Percentiles rank a stretch among this genome's conserved stretches.
These are phyloP conservation scores for Drechmeria coniospora DNA, from an alignment of 2,329 filamentous ascomycete genomes.

Conservation along the genomic window DNA sequence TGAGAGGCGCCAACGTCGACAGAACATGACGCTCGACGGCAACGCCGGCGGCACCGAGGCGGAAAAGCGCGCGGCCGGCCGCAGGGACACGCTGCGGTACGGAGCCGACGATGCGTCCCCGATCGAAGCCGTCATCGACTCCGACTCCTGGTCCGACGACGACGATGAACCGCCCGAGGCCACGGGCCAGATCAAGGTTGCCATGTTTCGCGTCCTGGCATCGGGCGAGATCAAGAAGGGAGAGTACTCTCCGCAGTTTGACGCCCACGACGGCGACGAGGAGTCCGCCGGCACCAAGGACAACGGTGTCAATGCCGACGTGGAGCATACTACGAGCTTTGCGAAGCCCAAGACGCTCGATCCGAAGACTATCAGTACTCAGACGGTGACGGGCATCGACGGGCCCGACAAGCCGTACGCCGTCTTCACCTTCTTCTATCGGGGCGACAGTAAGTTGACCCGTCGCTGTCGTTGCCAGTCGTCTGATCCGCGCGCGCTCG, in stretches of 20 bases:
- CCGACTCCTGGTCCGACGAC: slow-evolving; percentile 61
- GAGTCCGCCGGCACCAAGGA: slow-evolving; percentile 38
- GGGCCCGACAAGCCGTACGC: slow-evolving; percentile 93
- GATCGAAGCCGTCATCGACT: slow-evolving; percentile 51
- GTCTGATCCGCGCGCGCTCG: no score
- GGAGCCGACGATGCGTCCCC: slow-evolving; percentile 61
- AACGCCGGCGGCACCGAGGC: slow-evolving; percentile 17
- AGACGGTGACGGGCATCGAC: slow-evolving; percentile 97
- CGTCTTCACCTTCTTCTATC: slow-evolving; percentile 94
- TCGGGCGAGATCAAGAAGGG: slow-evolving; percentile 96
- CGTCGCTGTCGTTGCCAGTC: neutral
- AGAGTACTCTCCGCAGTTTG: slow-evolving; percentile 95
- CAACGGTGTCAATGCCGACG: slow-evolving; percentile 56
- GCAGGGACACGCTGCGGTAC: slow-evolving; percentile 56
- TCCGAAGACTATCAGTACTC: slow-evolving; percentile 93
- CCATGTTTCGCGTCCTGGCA: slow-evolving; percentile 85
- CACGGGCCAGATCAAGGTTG: slow-evolving; percentile 94
- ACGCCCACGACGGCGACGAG: slow-evolving; percentile 90
- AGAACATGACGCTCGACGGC: slow-evolving; percentile 31
- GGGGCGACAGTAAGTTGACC: slow-evolving; percentile 69
- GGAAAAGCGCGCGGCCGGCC: slow-evolving; percentile 26
- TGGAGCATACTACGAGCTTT: slow-evolving; percentile 96
- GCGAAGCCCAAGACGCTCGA: slow-evolving; percentile 92
- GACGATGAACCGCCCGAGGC: slow-evolving; percentile 88
- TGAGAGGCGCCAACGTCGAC: slow-evolving; percentile 49